Evolutionary conservation across 129 eudicot species (phyloP), one percentile per base, ranked within the genome.

Genomic region (Solidago caesia): DNA sequence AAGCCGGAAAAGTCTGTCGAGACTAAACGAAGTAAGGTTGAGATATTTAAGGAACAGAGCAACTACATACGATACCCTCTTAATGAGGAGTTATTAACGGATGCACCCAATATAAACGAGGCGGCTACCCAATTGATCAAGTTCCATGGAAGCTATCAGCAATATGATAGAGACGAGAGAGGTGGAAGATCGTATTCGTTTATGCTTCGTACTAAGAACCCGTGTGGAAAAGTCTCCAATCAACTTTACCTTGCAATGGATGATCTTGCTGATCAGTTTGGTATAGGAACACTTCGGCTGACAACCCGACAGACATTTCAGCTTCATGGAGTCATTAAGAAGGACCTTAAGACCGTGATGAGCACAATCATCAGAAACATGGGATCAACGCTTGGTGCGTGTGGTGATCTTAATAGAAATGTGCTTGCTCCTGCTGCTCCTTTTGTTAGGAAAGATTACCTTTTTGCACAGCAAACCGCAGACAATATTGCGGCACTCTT

Each of bases 301-400:
- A 95, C 99, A 15, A 95, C 99, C 11, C 72, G 99, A 66, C 99
- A 95, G 27, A 95, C 99, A 9, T 95, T 95, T 87, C 99, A 95
- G 84, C 99, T 95, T 71, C 99, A 95, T 73, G 99, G 99, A 14
- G 97, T 95, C 67, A 16, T 91, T 68, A 95, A 95, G 79, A 85
- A 91, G 77, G 83, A 95, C 63, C 97, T 95, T 14, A 95, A 95
- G 89, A 95, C 97, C 8, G 99, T 95, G 44, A 95, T 95, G 97
- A 86, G 99, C 68, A 81, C 94, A 16, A 91, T 95, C 67, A 95
- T 95, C 53, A 79, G 75, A 75, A 77, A 81, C 73, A 95, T 95
- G 99, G 99, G 97, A 26, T 95, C 99, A n/a, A 95, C 99, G 41
- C 97, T 95, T 48, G 99, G 99, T 77, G 99, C 99, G 0, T 95